Evolutionary conservation across 2,329 filamentous ascomycete species (phyloP).

Genomic region (Arthrobotrys pseudoclavata): DNA sequence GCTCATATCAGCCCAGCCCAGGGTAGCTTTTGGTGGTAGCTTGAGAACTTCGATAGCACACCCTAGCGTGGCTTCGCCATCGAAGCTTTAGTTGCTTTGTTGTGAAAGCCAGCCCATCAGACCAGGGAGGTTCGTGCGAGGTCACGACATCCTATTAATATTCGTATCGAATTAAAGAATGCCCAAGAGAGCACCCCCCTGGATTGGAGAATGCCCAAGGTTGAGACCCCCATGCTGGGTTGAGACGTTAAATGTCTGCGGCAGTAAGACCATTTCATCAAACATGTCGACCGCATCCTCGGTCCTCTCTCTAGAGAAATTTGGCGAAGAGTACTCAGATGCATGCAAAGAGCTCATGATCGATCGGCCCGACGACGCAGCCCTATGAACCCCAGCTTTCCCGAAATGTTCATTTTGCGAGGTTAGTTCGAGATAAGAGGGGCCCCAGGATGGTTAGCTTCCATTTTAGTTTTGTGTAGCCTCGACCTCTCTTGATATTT

Average conservation of each 20-base stretch:
- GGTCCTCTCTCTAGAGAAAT: not conserved
- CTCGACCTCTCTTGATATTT: conserved; percentile 12
- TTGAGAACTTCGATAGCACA: not conserved
- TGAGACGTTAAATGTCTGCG: not conserved
- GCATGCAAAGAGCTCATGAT: conserved; percentile 33
- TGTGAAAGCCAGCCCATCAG: not conserved
- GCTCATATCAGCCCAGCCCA: conserved; percentile 27
- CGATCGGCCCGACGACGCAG: conserved; percentile 48
- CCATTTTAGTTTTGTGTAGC: conserved; percentile 13
- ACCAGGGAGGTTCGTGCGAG: not conserved
- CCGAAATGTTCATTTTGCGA: conserved; percentile 14
- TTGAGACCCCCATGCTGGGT: not conserved
- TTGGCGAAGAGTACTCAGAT: conserved; percentile 1
- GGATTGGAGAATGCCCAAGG: not conserved
- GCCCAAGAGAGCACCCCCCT: not conserved
- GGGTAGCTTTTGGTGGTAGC: conserved; percentile 5
- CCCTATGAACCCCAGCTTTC: conserved; percentile 58
- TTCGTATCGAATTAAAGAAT: conserved; percentile 10
- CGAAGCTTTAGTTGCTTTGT: conserved; percentile 14
- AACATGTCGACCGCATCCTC: conserved; percentile 1
- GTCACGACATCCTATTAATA: not conserved
- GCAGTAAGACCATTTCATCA: conserved; percentile 4
- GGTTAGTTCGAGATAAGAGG: conserved; percentile 28
- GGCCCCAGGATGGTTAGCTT: not conserved
- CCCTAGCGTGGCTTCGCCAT: conserved; percentile 12